These are phyloP conservation scores for Krasilnikovozyma curviuscula DNA, from an alignment of 768 basidiomycete genomes.

Conservation along the genomic window DNA sequence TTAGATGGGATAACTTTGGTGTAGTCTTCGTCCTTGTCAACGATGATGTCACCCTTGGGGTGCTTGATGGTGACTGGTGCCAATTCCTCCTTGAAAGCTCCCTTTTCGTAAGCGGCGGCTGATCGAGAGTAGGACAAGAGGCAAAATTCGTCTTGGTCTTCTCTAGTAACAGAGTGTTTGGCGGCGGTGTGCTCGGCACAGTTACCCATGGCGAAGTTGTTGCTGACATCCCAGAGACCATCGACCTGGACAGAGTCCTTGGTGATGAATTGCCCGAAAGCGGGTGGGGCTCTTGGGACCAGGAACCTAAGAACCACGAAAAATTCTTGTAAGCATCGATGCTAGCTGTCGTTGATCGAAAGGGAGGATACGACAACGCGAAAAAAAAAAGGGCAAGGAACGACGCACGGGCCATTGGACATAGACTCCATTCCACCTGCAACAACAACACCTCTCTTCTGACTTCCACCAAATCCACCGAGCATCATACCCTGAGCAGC, in stretches of 20 bases:
- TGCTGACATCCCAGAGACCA: conserved; percentile 92
- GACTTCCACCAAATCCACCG: conserved; percentile 30
- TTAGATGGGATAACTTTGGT: conserved; percentile 92
- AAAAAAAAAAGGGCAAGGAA: not conserved
- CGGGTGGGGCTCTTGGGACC: conserved; percentile 26
- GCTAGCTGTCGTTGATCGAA: not conserved
- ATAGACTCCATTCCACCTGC: conserved; percentile 99
- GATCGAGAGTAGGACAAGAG: conserved; percentile 90
- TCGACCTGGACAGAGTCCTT: conserved; percentile 77
- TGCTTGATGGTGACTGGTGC: conserved; percentile 83
- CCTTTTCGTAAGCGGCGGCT: conserved; percentile 70
- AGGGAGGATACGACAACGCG: not conserved
- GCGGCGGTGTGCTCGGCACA: conserved; percentile 74
- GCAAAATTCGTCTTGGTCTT: conserved; percentile 74
- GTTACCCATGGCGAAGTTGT: conserved; percentile 95
- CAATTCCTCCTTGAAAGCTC: conserved; percentile 69
- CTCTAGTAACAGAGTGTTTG: conserved; percentile 64
- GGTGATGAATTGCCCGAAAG: conserved; percentile 73
- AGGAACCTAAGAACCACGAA: conserved; percentile 25
- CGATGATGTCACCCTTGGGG: conserved; percentile 43
- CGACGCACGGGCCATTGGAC: conserved; percentile 88
- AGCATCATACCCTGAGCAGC: conserved; percentile 75
- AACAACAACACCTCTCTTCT: conserved; percentile 58
- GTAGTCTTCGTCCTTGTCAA: conserved; percentile 94
- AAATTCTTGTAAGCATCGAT: not conserved